A percentile compares a stretch with the other conserved stretches of the same genome.
Evolutionary conservation across 177 flowering plant genomes (phyloP).

Genomic region (Vitis hybrid): DNA sequence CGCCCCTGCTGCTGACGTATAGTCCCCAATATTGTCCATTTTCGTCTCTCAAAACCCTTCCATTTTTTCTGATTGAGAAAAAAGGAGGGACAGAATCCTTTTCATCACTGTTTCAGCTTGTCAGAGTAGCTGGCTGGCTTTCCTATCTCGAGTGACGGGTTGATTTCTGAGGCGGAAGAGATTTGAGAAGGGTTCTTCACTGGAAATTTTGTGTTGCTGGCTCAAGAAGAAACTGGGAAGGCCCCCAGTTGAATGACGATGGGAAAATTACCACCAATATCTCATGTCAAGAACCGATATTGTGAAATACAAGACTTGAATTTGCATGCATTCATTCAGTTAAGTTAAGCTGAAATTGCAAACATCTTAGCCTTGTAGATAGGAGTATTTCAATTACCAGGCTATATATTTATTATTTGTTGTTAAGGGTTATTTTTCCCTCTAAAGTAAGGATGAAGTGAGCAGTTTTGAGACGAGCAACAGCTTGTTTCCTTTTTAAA

Average conservation of each 20-base stretch:
- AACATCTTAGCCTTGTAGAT: not conserved
- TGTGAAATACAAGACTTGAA: not conserved
- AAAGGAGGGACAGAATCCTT: not conserved
- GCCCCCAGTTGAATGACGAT: too few species aligned
- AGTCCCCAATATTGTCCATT: not conserved
- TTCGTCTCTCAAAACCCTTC: too few species aligned
- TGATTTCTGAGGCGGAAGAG: not conserved
- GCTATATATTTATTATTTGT: too few species aligned
- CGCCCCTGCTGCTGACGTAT: slow-evolving; percentile 15
- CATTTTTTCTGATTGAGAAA: too few species aligned
- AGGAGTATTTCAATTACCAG: not conserved
- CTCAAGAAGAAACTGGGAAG: too few species aligned
- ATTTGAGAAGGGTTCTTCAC: not conserved
- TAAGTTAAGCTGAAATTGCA: not conserved
- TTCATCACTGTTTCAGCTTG: not conserved
- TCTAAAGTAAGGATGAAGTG: too few species aligned
- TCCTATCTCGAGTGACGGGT: too few species aligned
- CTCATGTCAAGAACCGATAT: not conserved
- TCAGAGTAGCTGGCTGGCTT: not conserved
- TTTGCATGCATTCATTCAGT: not conserved
- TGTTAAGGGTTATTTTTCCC: too few species aligned
- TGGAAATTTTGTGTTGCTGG: not conserved
- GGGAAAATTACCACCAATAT: too few species aligned
- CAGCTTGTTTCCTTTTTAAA: too few species aligned
- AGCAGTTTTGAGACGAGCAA: too few species aligned